phyloP scores from a whole-genome alignment of 2,329 filamentous ascomycete genomes.

The Stachybotrys echinatus region DNA sequence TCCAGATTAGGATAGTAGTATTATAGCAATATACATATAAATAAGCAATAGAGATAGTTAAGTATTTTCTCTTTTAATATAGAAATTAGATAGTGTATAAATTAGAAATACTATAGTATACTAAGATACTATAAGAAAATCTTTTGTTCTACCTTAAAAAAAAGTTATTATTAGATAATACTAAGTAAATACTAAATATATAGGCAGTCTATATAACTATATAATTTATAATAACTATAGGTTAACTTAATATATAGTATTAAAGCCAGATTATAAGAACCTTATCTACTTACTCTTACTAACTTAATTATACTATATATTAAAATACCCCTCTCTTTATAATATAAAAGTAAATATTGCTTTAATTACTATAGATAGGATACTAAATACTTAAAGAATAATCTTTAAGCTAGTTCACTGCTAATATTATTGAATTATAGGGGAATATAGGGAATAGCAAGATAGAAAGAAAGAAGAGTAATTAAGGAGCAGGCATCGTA shows the following conservation, averaged over 20 bases:
- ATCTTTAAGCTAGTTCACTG: constrained; percentile 6
- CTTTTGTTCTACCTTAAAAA: constrained; percentile 10
- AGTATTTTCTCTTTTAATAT: constrained; percentile 10
- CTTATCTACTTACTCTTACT: background rate
- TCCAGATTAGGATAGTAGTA: constrained; percentile 4
- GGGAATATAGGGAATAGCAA: background rate
- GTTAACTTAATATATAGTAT: constrained; percentile 9
- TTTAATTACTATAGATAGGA: constrained; percentile 3
- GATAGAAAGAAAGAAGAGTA: background rate
- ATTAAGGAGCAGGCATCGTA: background rate
- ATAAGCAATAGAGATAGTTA: constrained; percentile 7
- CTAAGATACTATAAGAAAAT: constrained; percentile 5
- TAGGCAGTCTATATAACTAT: constrained; percentile 20
- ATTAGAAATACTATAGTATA: constrained; percentile 6
- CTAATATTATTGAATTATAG: background rate
- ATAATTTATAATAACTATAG: constrained; percentile 21
- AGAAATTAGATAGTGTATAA: constrained; percentile 5
- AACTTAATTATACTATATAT: background rate
- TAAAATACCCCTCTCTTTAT: background rate
- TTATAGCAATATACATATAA: constrained; percentile 8
- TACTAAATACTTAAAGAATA: constrained; percentile 2
- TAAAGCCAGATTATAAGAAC: background rate
- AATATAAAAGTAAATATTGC: background rate
- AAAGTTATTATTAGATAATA: constrained; percentile 13
- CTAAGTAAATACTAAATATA: constrained; percentile 21